Conservation (phyloP, 768 basidiomycete species). For the Termitomyces sp. region DNA sequence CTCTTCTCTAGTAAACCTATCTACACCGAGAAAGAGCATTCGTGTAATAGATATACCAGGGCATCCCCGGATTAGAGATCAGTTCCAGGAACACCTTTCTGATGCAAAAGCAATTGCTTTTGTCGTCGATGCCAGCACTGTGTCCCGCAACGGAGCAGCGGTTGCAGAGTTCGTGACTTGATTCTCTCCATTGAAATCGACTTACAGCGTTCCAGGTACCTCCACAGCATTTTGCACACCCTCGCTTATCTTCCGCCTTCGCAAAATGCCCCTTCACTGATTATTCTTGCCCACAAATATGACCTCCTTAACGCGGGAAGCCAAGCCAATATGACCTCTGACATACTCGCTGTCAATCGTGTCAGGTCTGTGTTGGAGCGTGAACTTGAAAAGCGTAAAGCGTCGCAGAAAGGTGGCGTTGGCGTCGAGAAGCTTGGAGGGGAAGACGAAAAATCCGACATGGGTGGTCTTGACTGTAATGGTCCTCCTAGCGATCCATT, state of each 20-base stretch:
- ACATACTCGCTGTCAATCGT: slow-evolving; percentile 55
- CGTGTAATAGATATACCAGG: slow-evolving; percentile 75
- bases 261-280: slow-evolving; percentile 49
- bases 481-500: slow-evolving; percentile 50
- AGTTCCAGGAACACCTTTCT: slow-evolving; percentile 61
- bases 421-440: slow-evolving; percentile 71
- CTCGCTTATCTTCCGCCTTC: slow-evolving; percentile 73
- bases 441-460: slow-evolving; percentile 57
- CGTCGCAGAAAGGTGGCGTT: slow-evolving; percentile 58
- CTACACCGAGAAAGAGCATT: slow-evolving; percentile 37
- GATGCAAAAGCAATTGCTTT: slow-evolving; percentile 67
- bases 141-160: slow-evolving; percentile 67
- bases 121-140: slow-evolving; percentile 73
- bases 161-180: slow-evolving; percentile 70
- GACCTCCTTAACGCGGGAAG: slow-evolving; percentile 58
- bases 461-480: slow-evolving; percentile 72
- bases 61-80: slow-evolving; percentile 75
- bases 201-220: slow-evolving; percentile 42
- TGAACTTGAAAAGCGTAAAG: slow-evolving; percentile 75
- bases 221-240: slow-evolving; percentile 67
- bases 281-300: slow-evolving; percentile 73
- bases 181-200: neutral
- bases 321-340: slow-evolving; percentile 28
- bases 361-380: slow-evolving; percentile 78
- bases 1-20: slow-evolving; percentile 40